A percentile compares a stretch with the other conserved stretches of the same genome.
phyloP scores from a whole-genome alignment of 2,329 filamentous ascomycete genomes.

The Fusarium devonianum region DNA sequence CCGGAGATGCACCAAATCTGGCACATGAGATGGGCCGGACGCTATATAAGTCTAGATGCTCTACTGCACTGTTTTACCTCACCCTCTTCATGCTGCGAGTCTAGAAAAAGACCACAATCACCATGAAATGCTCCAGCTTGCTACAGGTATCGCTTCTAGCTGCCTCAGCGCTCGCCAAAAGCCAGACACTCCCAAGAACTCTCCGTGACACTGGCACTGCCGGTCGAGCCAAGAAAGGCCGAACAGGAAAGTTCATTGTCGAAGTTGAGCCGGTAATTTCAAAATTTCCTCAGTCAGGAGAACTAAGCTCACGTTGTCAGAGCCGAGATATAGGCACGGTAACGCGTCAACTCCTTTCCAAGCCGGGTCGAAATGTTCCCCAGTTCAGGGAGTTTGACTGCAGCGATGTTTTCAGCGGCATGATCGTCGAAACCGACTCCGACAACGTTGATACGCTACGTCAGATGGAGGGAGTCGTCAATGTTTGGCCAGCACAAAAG shows the following conservation, averaged over 20 bases:
- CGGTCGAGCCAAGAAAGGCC: conserved; percentile 9
- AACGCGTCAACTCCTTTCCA: conserved; percentile 34
- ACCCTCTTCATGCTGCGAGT: not conserved
- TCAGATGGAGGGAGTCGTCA: conserved; percentile 45
- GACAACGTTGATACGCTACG: conserved; percentile 46
- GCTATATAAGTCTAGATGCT: conserved; percentile 5
- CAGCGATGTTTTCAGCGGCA: conserved; percentile 47
- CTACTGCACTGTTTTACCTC: not conserved
- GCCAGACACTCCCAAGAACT: conserved; percentile 5
- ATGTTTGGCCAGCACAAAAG: conserved; percentile 48
- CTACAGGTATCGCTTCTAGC: conserved; percentile 21
- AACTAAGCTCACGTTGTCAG: conserved; percentile 27
- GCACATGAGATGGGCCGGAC: not conserved
- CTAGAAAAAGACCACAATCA: not conserved
- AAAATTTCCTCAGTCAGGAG: conserved; percentile 3
- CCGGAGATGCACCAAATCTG: conserved; percentile 27
- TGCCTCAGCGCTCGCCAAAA: conserved; percentile 13
- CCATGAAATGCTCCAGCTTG: conserved; percentile 30
- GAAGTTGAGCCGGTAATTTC: conserved; percentile 38
- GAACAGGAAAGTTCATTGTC: conserved; percentile 37
- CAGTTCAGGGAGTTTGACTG: conserved; percentile 46
- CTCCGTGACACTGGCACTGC: not conserved
- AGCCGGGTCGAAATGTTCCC: conserved; percentile 17
- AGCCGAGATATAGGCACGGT: conserved; percentile 23
- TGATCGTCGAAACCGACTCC: conserved; percentile 44